A percentile compares a stretch with the other conserved stretches of the same genome.
These are phyloP conservation scores for Trichoderma sp. DNA, from an alignment of 2,329 filamentous ascomycete genomes.

Conservation along the genomic window DNA sequence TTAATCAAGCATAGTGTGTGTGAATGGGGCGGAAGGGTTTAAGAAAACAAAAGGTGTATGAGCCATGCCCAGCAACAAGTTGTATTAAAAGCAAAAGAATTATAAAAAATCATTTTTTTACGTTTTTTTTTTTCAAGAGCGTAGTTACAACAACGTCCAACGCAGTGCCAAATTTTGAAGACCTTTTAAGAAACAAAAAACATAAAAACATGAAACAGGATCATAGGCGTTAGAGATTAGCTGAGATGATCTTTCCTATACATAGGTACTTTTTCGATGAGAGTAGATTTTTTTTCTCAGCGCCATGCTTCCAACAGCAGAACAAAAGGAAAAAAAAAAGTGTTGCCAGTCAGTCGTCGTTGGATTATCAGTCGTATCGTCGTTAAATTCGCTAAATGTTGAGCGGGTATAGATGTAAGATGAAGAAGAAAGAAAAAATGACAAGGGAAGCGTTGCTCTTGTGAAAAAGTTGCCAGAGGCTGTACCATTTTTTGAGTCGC, in stretches of 20 bases:
- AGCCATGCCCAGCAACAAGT: constrained; percentile 17
- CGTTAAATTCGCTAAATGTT: neutral
- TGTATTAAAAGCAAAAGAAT: constrained; percentile 11
- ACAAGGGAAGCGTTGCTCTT: neutral
- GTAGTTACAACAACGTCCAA: neutral
- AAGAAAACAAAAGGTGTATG: constrained; percentile 7
- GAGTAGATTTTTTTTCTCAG: neutral
- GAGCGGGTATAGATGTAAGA: neutral
- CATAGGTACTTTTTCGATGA: neutral
- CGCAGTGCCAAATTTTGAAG: neutral
- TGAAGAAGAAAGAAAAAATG: neutral
- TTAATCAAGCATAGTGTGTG: constrained; percentile 8
- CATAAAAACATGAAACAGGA: neutral
- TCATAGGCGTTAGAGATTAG: neutral
- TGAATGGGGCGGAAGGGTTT: neutral
- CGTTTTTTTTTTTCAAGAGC: too few relatives aligned
- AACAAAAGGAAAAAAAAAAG: neutral
- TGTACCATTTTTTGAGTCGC: neutral
- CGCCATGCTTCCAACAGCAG: neutral
- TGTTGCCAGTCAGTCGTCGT: neutral
- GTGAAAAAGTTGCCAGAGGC: neutral
- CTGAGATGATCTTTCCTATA: neutral
- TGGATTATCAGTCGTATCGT: neutral
- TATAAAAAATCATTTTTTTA: neutral
- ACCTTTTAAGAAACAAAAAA: neutral